Conservation (phyloP, 345 rosid genomes). For the Melastoma malabathricum region DNA sequence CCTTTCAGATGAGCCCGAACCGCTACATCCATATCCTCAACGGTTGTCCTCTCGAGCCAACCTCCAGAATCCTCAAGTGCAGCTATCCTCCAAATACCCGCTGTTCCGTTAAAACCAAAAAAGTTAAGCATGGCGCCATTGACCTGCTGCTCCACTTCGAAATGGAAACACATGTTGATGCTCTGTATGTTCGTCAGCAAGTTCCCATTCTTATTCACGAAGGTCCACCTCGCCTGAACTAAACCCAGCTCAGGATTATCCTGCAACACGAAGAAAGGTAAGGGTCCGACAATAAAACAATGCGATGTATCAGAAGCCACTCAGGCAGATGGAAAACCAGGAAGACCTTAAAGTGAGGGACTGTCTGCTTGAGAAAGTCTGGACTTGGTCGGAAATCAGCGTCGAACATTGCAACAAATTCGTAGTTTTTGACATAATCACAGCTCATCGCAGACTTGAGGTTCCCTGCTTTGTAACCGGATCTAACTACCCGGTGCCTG, state of each 20-base stretch:
- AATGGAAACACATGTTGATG: constrained; percentile 15
- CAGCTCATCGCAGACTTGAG: constrained; percentile 22
- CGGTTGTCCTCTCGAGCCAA: constrained; percentile 16
- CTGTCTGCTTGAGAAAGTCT: constrained; percentile 13
- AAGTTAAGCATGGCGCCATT: constrained; percentile 11
- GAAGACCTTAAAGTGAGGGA: constrained; percentile 18
- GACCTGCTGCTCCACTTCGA: constrained; percentile 18
- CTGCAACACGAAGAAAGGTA: constrained; percentile 6
- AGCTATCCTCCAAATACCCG: constrained; percentile 15
- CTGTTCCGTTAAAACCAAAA: constrained; percentile 16
- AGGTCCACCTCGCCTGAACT: constrained; percentile 14
- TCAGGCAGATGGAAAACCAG: neutral
- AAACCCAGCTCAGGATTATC: constrained; percentile 14
- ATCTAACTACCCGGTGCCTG: constrained; percentile 13
- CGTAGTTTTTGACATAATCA: constrained; percentile 11
- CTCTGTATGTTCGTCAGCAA: constrained; percentile 12
- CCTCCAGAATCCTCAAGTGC: constrained; percentile 14
- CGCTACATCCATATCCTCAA: constrained; percentile 15
- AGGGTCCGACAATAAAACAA: neutral
- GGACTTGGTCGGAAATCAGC: constrained; percentile 19
- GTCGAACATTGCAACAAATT: constrained; percentile 17
- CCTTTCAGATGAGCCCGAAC: constrained; percentile 15
- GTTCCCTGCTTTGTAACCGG: constrained; percentile 21
- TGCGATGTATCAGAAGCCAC: neutral
- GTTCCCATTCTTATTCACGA: constrained; percentile 12